Conservation (phyloP, 352 stramenopile genomes). For the Globisporangium perplexum region DNA sequence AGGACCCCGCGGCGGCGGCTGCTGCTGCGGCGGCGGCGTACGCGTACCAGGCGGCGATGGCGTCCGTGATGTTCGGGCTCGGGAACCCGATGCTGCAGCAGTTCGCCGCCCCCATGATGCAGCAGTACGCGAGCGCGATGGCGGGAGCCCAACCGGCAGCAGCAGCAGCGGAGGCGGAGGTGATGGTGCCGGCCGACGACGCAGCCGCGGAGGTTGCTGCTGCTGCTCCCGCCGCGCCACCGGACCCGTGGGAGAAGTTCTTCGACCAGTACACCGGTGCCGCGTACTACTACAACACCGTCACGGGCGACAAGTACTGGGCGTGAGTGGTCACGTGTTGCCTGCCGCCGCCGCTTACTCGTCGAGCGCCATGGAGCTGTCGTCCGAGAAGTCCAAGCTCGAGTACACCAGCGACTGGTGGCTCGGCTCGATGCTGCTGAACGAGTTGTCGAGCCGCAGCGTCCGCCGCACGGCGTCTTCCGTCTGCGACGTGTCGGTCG, state of each 20-base stretch:
- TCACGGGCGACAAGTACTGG: conserved; percentile 85
- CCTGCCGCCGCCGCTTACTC: conserved; percentile 11
- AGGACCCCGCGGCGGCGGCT: conserved; percentile 13
- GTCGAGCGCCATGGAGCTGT: conserved; percentile 74
- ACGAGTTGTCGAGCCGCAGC: conserved; percentile 53
- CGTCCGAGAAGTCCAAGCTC: conserved; percentile 69
- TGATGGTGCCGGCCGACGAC: not conserved
- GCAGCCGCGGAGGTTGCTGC: not conserved
- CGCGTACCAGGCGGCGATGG: conserved; percentile 56
- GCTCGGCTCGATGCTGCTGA: conserved; percentile 68
- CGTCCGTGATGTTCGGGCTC: conserved; percentile 54
- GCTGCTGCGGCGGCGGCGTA: conserved; percentile 28
- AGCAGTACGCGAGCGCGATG: conserved; percentile 21
- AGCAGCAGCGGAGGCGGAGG: too few relatives aligned
- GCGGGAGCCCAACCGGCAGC: not conserved
- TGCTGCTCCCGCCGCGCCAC: conserved; percentile 20
- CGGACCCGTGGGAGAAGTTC: conserved; percentile 80
- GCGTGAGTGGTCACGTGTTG: conserved; percentile 20
- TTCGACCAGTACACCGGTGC: conserved; percentile 83
- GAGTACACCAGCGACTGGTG: conserved; percentile 45
- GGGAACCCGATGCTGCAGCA: conserved; percentile 35
- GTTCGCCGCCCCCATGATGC: conserved; percentile 24
- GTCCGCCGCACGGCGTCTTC: conserved; percentile 30
- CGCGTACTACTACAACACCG: conserved; percentile 87
- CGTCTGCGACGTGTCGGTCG: conserved; percentile 12